phyloP scores from a whole-genome alignment of 75 land plant species.

The Cupressus sempervirens region DNA sequence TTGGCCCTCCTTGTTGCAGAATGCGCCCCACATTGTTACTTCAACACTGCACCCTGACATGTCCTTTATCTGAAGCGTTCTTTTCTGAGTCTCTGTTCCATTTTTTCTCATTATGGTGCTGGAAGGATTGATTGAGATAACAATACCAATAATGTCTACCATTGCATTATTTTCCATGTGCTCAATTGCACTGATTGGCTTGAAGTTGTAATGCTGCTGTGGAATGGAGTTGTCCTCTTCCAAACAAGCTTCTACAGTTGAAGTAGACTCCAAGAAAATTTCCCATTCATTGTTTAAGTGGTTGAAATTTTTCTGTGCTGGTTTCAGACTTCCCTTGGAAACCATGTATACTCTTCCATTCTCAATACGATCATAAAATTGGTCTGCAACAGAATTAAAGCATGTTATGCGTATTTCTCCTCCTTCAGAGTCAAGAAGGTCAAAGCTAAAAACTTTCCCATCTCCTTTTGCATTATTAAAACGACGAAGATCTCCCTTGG shows the following conservation, averaged over 20 bases:
- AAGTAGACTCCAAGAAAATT: slow-evolving; percentile 69
- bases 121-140: slow-evolving; percentile 61
- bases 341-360: slow-evolving; percentile 83
- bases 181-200: slow-evolving; percentile 80
- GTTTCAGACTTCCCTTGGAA: slow-evolving; percentile 86
- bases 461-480: slow-evolving; percentile 94
- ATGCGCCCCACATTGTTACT: slow-evolving; percentile 93
- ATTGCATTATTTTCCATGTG: slow-evolving; percentile 62
- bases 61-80: slow-evolving; percentile 78
- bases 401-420: slow-evolving; percentile 93
- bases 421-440: slow-evolving; percentile 90
- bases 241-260: slow-evolving; percentile 68
- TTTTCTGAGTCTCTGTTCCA: slow-evolving; percentile 90
- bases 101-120: slow-evolving; percentile 81
- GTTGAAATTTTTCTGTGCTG: slow-evolving; percentile 89
- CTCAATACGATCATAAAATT: slow-evolving; percentile 67
- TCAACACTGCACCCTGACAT: slow-evolving; percentile 77
- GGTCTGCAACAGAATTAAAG: slow-evolving; percentile 84
- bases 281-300: slow-evolving; percentile 98
- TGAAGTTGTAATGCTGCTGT: slow-evolving; percentile 74
- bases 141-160: slow-evolving; percentile 82
- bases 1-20: slow-evolving; percentile 88
- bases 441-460: slow-evolving; percentile 94
- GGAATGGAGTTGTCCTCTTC: slow-evolving; percentile 89
- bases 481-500: slow-evolving; percentile 81